Conservation (phyloP, 2,329 filamentous ascomycete genomes). For the Lachnellula hyalina region DNA sequence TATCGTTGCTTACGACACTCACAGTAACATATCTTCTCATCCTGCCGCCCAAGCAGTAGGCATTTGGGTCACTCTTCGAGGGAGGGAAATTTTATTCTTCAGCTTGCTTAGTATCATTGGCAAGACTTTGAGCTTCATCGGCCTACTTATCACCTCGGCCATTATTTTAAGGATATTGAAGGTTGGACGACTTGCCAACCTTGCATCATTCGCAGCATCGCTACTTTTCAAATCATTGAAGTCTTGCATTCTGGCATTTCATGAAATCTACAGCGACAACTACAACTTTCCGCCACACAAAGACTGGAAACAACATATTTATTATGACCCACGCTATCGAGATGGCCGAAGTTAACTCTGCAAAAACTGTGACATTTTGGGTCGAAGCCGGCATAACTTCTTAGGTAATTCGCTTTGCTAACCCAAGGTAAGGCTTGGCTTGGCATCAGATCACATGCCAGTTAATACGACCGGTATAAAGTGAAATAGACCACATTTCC, state of each 20-base stretch:
- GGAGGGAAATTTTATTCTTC: slow-evolving; percentile 64
- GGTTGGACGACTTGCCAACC: too few species aligned
- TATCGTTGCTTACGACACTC: slow-evolving; percentile 61
- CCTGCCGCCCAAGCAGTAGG: slow-evolving; percentile 58
- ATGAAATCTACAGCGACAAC: too few species aligned
- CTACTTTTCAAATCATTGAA: too few species aligned
- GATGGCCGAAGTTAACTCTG: slow-evolving; percentile 19
- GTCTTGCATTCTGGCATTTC: too few species aligned
- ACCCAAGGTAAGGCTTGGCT: too few species aligned
- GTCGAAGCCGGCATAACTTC: too few species aligned
- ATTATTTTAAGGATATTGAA: slow-evolving; percentile 43
- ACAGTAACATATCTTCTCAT: slow-evolving; percentile 61
- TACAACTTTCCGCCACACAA: slow-evolving; percentile 15
- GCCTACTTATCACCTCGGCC: slow-evolving; percentile 61
- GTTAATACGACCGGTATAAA: too few species aligned
- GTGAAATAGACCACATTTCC: too few species aligned
- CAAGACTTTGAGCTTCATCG: slow-evolving; percentile 64
- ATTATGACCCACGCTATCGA: slow-evolving; percentile 19
- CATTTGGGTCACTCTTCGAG: slow-evolving; percentile 61
- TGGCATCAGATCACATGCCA: too few species aligned
- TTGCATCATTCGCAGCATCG: too few species aligned
- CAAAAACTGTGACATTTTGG: slow-evolving; percentile 2
- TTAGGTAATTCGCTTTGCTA: too few species aligned
- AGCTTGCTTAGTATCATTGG: slow-evolving; percentile 63
- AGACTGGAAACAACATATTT: slow-evolving; percentile 13